Evolutionary conservation across 179 eudicot species (phyloP).

Genomic region (Sideroxylon spinosum): DNA sequence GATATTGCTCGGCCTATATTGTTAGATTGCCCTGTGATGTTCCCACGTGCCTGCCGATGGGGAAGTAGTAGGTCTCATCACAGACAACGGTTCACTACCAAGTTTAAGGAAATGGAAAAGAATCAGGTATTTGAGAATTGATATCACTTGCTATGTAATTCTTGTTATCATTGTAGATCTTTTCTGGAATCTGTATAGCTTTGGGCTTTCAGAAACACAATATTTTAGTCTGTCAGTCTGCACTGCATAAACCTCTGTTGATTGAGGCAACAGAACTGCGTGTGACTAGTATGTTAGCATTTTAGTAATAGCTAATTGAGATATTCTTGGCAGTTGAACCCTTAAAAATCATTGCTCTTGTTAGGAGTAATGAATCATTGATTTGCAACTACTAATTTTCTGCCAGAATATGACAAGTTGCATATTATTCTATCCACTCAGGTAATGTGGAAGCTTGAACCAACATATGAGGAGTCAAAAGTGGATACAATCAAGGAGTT

Average conservation of each 20-base stretch:
- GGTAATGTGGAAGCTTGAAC: conserved; percentile 47
- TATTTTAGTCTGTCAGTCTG: too few relatives aligned
- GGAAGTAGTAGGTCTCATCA: conserved; percentile 38
- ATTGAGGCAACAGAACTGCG: too few relatives aligned
- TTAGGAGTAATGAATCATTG: background rate
- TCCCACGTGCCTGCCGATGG: conserved; percentile 66
- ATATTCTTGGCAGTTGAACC: background rate
- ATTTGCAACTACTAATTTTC: background rate
- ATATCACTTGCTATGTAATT: background rate
- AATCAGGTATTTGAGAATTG: conserved; percentile 38
- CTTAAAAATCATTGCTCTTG: background rate
- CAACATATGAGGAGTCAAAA: conserved; percentile 34
- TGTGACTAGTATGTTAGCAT: too few relatives aligned
- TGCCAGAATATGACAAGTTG: background rate
- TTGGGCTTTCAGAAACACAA: too few relatives aligned
- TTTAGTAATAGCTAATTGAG: background rate
- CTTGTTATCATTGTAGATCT: background rate
- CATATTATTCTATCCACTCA: conserved; percentile 13
- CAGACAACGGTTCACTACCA: conserved; percentile 32
- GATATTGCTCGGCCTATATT: conserved; percentile 57
- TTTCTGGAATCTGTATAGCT: too few relatives aligned
- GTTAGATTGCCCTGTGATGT: conserved; percentile 16
- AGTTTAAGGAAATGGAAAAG: conserved; percentile 43
- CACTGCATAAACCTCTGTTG: too few relatives aligned
- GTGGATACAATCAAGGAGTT: conserved; percentile 42